Evolutionary conservation across 352 stramenopile species (phyloP), one percentile per base, ranked within the genome.

Genomic region (Pythium brachiatum): DNA sequence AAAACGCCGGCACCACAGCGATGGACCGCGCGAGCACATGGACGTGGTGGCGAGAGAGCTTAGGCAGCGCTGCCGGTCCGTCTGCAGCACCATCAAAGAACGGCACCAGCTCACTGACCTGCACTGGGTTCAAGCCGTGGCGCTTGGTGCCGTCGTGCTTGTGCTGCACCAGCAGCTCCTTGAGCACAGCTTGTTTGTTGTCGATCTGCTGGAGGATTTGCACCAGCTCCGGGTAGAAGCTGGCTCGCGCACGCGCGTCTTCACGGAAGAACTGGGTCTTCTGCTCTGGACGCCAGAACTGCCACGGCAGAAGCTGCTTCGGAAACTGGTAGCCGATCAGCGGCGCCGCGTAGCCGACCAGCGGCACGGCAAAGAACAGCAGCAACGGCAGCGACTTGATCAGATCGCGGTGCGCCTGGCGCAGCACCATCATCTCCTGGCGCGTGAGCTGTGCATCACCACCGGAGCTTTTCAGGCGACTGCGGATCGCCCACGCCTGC

Each of bases 231-330:
- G 79, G 78, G 67, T 93, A 90, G 58, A 78, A 89, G 21, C 54
- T 55, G 7, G 83, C 75, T 26, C 80, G 73, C 16, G 76, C 60
- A 15, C 73, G 54, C 1, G 79, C 83, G 56, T 94, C 81, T 54
- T 92, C 73, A 9, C 66, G 70, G 21, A 94, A 76, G 70, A 95
- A 95, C 65, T 88, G 73, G n/a, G 82, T 90, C 69, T 89, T 90
- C 52, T 95, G 83, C 18, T 89, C 83, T 1, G 84, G 71, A 7
- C 83, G 76, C 86, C 86, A 95, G 71, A 95, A 95, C 68, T 95
- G 86, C 82, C 82, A 92, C 8, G 86, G 84, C 53, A 95, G 67
- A 23, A 92, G 43, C 52, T 90, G 83, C 73, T 94, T 95, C 18
- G 84, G 86, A 64, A 92, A 95, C 61, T 91, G 79, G 64, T 92